phyloP scores from a whole-genome alignment of 169 alveolate genomes.

The Plasmodium malariae region DNA sequence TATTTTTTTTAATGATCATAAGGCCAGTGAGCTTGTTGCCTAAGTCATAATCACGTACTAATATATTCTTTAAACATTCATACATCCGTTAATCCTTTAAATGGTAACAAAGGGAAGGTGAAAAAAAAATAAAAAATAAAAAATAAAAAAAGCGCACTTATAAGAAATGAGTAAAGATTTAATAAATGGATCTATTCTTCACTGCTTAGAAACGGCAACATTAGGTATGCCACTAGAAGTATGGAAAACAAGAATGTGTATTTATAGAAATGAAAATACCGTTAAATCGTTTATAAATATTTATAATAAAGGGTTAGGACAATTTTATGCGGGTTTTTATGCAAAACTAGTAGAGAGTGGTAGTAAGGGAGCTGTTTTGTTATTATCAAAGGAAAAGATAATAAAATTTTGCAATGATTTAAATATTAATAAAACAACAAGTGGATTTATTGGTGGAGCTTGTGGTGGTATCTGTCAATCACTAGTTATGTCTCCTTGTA shows the following conservation, averaged over 20 bases:
- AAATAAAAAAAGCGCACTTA: background rate
- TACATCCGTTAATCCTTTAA: constrained; percentile 2
- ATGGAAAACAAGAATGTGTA: constrained; percentile 89
- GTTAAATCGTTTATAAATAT: constrained; percentile 74
- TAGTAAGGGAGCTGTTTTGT: constrained; percentile 83
- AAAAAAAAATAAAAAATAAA: background rate
- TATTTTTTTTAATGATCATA: no score
- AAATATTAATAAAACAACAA: constrained; percentile 63
- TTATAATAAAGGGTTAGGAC: constrained; percentile 79
- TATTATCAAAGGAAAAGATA: constrained; percentile 80
- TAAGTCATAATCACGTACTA: no score
- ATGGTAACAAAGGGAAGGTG: background rate
- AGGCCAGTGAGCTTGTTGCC: no score
- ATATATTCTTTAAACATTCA: background rate
- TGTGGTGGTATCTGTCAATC: constrained; percentile 85
- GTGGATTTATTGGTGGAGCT: constrained; percentile 86
- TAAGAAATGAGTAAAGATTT: constrained; percentile 51
- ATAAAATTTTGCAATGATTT: constrained; percentile 30
- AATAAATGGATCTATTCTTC: constrained; percentile 81
- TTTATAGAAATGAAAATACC: constrained; percentile 82
- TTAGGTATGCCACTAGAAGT: constrained; percentile 88
- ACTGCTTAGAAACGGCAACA: constrained; percentile 85
- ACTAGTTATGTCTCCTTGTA: constrained; percentile 86
- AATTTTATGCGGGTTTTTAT: constrained; percentile 83
- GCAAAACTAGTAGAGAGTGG: constrained; percentile 84